Evolutionary conservation across 768 basidiomycete genomes (phyloP).

Genomic region (Rhizopogon sp.): DNA sequence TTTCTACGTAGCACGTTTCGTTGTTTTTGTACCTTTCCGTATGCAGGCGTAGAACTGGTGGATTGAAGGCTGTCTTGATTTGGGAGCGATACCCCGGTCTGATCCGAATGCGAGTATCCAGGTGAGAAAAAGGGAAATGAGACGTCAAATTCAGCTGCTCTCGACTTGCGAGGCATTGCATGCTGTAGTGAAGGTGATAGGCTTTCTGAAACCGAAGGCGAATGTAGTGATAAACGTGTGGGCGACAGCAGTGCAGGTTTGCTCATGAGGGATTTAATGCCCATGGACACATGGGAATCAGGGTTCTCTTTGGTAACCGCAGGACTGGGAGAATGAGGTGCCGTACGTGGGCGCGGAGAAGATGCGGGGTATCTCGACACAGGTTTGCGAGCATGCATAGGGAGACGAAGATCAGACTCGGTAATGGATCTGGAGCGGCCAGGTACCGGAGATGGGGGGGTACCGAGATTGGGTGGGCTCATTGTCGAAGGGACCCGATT

Average conservation of each 20-base stretch:
- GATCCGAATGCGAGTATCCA: slow-evolving; percentile 12
- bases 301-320: background rate
- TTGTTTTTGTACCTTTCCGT: slow-evolving; percentile 12
- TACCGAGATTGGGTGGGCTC: background rate
- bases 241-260: slow-evolving; percentile 24
- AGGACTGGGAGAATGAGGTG: slow-evolving; percentile 8
- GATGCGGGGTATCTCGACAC: background rate
- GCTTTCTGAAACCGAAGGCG: slow-evolving; percentile 11
- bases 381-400: slow-evolving; percentile 2
- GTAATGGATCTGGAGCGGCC: slow-evolving; percentile 14
- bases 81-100: slow-evolving; percentile 1
- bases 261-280: slow-evolving; percentile 32
- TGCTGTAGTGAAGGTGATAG: slow-evolving; percentile 4
- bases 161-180: slow-evolving; percentile 14
- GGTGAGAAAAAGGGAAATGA: slow-evolving; percentile 3
- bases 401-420: slow-evolving; percentile 13
- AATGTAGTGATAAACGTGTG: slow-evolving; percentile 17
- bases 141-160: slow-evolving; percentile 17
- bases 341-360: slow-evolving; percentile 14
- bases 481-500: slow-evolving; percentile 6
- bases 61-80: slow-evolving; percentile 12
- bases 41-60: background rate
- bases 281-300: slow-evolving; percentile 14
- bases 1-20: slow-evolving; percentile 30
- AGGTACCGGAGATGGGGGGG: slow-evolving; percentile 9